Base-by-base conservation (phyloP, 2,329 filamentous ascomycete genomes). In the Talaromyces sp. region DNA sequence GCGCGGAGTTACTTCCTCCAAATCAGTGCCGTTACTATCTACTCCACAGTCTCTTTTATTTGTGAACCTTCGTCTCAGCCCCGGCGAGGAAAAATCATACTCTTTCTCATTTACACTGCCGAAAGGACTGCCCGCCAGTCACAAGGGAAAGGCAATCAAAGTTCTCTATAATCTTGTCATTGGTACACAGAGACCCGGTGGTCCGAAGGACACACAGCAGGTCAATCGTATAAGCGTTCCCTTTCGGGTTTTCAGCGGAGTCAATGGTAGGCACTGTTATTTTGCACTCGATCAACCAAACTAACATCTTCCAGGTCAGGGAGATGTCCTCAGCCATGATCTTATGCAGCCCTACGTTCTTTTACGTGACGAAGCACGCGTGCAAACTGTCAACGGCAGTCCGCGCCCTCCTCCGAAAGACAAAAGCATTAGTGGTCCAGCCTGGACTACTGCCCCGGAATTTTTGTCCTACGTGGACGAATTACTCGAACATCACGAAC, bases 21-120 rank as follows among this genome's bases (percentile, higher is more conserved):
- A 91, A 71, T 89, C 90, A 2, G 88, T 99, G 50, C 94, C 94
- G 0, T 79, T 99, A 53, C 81, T 99, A n/a, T 94, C 91, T 17
- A 97, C 93, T 5, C 92, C 93, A 1, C 94, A 97, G 75, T 96
- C 92, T 1, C 91, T 99, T 63, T 79, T 99, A 12, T 99, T 99
- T 73, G 94, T 99, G 57, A 92, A 99, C 73, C 79, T 99, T 59
- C 87, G 89, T 67, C 83, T 99, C 24, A 88, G 84, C 7, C 92
- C 94, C 0, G 94, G 93, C 1, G 92, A 99, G 75, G 95, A 91
- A 73, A 88, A 85, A 67, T 89, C 87, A 54, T 99, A 89, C 69
- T 90, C 89, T 55, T 99, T 97, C 73, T 84, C 86, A 1, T 97
- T 97, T 72, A 88, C 84, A 51, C 78, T 99, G 58, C 94, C 94